Conservation (phyloP, 768 basidiomycete genomes). For the Calocera viscosa region DNA sequence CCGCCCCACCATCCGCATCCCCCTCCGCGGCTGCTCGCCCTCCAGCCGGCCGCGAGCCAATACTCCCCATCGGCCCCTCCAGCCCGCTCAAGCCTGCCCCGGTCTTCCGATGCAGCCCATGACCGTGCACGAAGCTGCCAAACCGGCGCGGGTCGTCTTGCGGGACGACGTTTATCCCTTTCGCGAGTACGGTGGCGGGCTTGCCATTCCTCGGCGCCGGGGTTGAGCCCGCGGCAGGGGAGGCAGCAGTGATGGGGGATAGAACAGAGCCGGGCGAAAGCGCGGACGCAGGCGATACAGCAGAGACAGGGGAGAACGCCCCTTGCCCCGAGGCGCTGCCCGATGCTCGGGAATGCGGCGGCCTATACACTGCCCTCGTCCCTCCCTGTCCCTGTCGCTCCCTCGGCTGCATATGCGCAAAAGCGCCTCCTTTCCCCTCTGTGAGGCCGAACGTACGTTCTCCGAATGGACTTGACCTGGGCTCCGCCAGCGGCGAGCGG, state of each 20-base stretch:
- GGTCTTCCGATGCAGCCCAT: neutral
- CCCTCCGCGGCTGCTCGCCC: neutral
- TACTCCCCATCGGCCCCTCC: neutral
- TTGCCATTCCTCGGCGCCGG: too few species aligned
- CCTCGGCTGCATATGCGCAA: neutral
- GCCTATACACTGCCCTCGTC: neutral
- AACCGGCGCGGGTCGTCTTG: neutral
- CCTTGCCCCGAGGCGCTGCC: neutral
- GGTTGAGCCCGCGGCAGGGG: too few species aligned
- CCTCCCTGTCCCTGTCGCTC: neutral
- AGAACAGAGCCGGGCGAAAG: neutral
- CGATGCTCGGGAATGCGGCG: neutral
- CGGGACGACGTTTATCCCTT: neutral
- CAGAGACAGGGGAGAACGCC: neutral
- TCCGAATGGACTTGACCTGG: neutral
- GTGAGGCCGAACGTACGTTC: too few species aligned
- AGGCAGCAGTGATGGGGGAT: neutral
- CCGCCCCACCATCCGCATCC: neutral
- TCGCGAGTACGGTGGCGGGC: too few species aligned
- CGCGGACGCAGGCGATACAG: neutral
- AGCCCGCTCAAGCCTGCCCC: neutral
- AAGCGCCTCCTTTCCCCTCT: neutral
- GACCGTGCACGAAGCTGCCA: neutral
- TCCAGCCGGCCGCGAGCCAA: neutral
- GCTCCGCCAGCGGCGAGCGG: neutral